Conservation (phyloP, 2,329 filamentous ascomycete species). For the Fusarium sp. region DNA sequence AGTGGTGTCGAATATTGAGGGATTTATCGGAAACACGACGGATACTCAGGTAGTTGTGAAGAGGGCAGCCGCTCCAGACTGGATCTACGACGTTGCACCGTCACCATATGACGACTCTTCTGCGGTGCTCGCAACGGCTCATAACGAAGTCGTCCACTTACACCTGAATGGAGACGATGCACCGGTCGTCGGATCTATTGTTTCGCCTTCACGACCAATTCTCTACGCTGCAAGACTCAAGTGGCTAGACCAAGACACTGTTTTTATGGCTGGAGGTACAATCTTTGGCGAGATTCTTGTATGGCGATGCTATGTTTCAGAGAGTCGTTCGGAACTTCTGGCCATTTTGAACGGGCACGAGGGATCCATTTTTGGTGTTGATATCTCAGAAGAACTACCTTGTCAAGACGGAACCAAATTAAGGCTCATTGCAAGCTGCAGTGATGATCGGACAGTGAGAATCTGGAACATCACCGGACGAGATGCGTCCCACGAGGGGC, state of each 20-base stretch:
- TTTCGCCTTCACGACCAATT: slow-evolving; percentile 79
- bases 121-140: slow-evolving; percentile 79
- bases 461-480: slow-evolving; percentile 83
- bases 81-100: slow-evolving; percentile 76
- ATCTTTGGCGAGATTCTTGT: slow-evolving; percentile 94
- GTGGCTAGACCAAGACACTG: slow-evolving; percentile 64
- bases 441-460: slow-evolving; percentile 89
- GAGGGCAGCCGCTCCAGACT: slow-evolving; percentile 69
- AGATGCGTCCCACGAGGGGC: neutral
- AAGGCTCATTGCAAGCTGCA: slow-evolving; percentile 87
- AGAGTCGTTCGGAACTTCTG: slow-evolving; percentile 52
- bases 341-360: slow-evolving; percentile 76
- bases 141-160: slow-evolving; percentile 79
- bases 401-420: slow-evolving; percentile 50
- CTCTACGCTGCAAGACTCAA: slow-evolving; percentile 84
- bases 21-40: slow-evolving; percentile 43
- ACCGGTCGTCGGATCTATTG: slow-evolving; percentile 58
- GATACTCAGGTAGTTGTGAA: slow-evolving; percentile 25
- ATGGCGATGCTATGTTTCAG: slow-evolving; percentile 74
- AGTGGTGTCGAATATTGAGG: slow-evolving; percentile 18
- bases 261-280: slow-evolving; percentile 87
- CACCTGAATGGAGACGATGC: slow-evolving; percentile 42
- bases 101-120: slow-evolving; percentile 54
- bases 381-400: slow-evolving; percentile 69
- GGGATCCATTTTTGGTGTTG: slow-evolving; percentile 91